Evolutionary conservation across 768 basidiomycete genomes (phyloP).

Genomic region (Chalciporus pseudorubinellus): DNA sequence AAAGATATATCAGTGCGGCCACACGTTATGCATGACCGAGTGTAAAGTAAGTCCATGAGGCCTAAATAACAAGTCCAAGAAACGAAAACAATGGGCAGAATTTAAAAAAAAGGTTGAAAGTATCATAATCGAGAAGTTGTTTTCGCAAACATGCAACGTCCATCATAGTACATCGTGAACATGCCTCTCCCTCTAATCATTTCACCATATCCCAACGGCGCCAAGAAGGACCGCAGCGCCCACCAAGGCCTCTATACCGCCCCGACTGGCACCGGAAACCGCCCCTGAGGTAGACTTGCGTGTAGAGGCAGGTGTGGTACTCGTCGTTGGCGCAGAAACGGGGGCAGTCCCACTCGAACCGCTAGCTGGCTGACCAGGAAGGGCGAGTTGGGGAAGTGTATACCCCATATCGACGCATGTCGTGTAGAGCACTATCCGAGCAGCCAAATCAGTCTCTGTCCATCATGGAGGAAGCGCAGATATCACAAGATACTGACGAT

Average conservation of each 20-base stretch:
- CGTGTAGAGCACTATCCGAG: conserved; percentile 19
- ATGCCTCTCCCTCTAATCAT: background rate
- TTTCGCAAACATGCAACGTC: background rate
- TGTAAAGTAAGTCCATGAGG: background rate
- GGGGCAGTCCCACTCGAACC: conserved; percentile 1
- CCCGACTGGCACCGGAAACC: background rate
- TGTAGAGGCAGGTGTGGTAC: background rate
- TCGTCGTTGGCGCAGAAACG: background rate
- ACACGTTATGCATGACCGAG: background rate
- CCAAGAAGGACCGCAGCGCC: conserved; percentile 8
- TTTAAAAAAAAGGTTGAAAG: background rate
- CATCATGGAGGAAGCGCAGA: background rate
- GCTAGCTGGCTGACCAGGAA: conserved; percentile 26
- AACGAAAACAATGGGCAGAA: background rate
- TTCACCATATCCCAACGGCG: conserved; percentile 13
- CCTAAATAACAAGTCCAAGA: conserved; percentile 2
- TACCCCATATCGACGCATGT: conserved; percentile 28
- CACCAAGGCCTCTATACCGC: background rate
- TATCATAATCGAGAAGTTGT: conserved; percentile 6
- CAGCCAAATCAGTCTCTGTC: background rate
- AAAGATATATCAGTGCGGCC: background rate
- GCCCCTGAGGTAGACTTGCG: background rate
- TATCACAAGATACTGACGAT: conserved; percentile 31
- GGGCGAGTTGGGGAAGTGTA: conserved; percentile 18
- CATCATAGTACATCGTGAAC: background rate